Percentiles rank a stretch among this genome's conserved stretches.
These are phyloP conservation scores for Kregervanrija pseudodelftensis DNA, from an alignment of 805 yeast species.

Conservation along the genomic window DNA sequence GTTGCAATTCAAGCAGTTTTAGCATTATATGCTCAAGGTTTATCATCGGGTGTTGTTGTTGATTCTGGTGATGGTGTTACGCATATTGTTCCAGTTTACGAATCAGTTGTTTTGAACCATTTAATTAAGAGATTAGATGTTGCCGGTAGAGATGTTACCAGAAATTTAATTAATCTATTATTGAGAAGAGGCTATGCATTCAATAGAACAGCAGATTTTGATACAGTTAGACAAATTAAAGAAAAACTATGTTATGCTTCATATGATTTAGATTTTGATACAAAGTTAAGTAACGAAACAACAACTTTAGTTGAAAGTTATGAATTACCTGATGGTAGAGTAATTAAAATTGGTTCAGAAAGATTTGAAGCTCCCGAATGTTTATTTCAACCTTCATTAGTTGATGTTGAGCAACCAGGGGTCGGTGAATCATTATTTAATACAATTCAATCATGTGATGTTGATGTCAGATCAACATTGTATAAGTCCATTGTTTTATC, in stretches of 20 bases:
- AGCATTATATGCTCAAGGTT: constrained; percentile 94
- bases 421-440: constrained; percentile 89
- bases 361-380: constrained; percentile 97
- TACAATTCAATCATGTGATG: constrained; percentile 90
- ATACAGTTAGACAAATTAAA: constrained; percentile 95
- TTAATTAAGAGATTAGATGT: constrained; percentile 88
- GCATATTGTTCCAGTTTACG: constrained; percentile 96
- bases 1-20: constrained; percentile 98
- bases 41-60: constrained; percentile 94
- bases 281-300: constrained; percentile 86
- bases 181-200: constrained; percentile 96
- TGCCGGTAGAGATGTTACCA: constrained; percentile 98
- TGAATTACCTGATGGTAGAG: constrained; percentile 95
- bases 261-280: constrained; percentile 86
- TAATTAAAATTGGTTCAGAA: constrained; percentile 89
- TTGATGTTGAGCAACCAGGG: constrained; percentile 95
- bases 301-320: constrained; percentile 86
- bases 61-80: constrained; percentile 99
- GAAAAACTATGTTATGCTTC: constrained; percentile 94
- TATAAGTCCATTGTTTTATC: constrained; percentile 90
- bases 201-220: constrained; percentile 97
- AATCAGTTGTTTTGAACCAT: constrained; percentile 92
- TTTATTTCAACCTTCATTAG: constrained; percentile 90
- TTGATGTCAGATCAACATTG: constrained; percentile 82
- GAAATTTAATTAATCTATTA: constrained; percentile 83